Percentiles rank a stretch among this genome's conserved stretches.
phyloP scores from a whole-genome alignment of 2,329 filamentous ascomycete genomes.

The Cladophialophora bantiana region DNA sequence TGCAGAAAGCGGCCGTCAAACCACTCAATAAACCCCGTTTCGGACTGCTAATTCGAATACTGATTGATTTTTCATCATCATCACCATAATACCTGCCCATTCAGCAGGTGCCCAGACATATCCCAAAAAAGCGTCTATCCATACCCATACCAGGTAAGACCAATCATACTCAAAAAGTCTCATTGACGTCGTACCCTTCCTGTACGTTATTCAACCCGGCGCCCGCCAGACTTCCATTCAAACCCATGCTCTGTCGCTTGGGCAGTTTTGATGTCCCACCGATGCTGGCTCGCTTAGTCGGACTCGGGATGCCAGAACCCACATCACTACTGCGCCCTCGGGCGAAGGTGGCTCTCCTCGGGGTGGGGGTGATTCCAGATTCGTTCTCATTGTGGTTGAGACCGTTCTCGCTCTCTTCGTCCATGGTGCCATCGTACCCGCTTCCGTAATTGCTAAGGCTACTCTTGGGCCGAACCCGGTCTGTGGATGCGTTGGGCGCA shows the following conservation, averaged over 20 bases:
- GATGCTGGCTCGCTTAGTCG: constrained; percentile 37
- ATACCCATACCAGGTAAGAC: not conserved
- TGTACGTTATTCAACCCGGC: constrained; percentile 32
- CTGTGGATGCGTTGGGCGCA: constrained; percentile 41
- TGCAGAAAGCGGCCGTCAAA: not conserved
- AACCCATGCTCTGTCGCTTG: constrained; percentile 33
- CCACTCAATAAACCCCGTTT: not conserved
- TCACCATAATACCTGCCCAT: not conserved
- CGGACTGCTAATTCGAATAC: not conserved
- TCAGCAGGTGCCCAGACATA: not conserved
- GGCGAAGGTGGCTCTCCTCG: constrained; percentile 44
- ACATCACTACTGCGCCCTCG: constrained; percentile 53
- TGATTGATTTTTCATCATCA: not conserved
- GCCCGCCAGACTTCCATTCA: constrained; percentile 8
- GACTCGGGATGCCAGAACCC: constrained; percentile 42
- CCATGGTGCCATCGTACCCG: constrained; percentile 38
- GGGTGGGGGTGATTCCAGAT: constrained; percentile 32
- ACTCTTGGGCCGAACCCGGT: constrained; percentile 40
- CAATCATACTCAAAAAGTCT: constrained; percentile 37
- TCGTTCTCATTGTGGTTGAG: constrained; percentile 14
- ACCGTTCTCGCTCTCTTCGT: constrained; percentile 33
- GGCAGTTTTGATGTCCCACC: constrained; percentile 24
- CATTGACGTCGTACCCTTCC: constrained; percentile 37
- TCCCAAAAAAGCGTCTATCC: not conserved
- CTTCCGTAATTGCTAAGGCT: constrained; percentile 38